Evolutionary conservation across 768 basidiomycete species (phyloP), one percentile per base, ranked within the genome.

Genomic region (Inosperma sp.): DNA sequence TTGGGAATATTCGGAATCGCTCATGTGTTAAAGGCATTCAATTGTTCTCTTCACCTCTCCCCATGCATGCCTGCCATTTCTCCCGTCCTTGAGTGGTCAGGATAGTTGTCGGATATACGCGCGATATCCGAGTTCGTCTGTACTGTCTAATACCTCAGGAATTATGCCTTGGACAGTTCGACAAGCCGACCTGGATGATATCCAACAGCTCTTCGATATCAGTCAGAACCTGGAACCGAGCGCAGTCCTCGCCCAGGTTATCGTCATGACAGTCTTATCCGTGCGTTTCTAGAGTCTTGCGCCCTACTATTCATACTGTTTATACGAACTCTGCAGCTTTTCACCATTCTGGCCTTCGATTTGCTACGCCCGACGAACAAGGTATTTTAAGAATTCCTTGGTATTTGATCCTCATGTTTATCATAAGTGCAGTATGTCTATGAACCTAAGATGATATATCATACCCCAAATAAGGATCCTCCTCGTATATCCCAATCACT

Each of bases 381-480:
- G 72, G 83, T 78, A 55, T 40, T 26, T 3, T 21, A 61, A 13
- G 16, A 1, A 35, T 7, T 26, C 4, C 19, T 9, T 41, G 33
- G 4, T 23, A 6, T 4, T 19, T 86, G 27, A 76, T 84, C 17
- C 84, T 83, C 13, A 76, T 77, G 52, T 87, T 71, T 29, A 46
- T 16, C 27, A 13, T 21, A 8, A n/a, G 22, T 16, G 17, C 42
- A 88, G 86, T 75, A 81, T 52, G 77, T 88, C 37, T 92, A 92
- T 65, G 83, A 89, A 63, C 90, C 88, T 51, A 93, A 91, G 69
- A 77, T 84, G 63, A 90, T 89, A 66, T 92, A 90, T 61, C 84
- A 86, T 65, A 70, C 75, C 39, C 82, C 80, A 35, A 68, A 80
- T 65, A 86, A 86, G 65, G 65, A 71, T 8, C 86, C 86, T 19